Base-by-base conservation (phyloP, 1,284 basidiomycete species). In the Cryptococcus sp. region DNA sequence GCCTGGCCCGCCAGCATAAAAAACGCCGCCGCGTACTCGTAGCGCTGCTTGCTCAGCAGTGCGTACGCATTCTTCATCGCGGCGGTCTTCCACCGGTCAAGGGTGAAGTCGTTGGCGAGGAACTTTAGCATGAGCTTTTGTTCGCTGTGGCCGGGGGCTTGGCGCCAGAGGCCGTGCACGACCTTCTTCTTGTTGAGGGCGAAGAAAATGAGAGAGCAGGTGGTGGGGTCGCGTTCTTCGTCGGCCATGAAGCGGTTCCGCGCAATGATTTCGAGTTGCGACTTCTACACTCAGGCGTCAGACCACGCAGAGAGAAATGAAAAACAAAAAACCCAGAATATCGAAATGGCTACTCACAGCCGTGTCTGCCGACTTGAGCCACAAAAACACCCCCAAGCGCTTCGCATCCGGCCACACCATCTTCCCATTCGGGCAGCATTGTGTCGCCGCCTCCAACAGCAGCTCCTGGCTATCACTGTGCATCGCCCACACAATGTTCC, bases 61-160 rank as follows among this genome's bases (percentile, higher is more conserved):
- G 91, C 91, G 77, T 88, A 98, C 1, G 96, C 96, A 72, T 99
- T 99, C 81, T 98, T 99, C 59, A 89, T 78, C 1, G 96, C 95
- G 0, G 94, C 94, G 15, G 89, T 91, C 61, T 85, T 85, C 95
- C 95, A 98, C 18, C 92, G 83, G 1, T 86, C 79, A 60, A 87
- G 80, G 3, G 82, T 82, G 69, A 99, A 98, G 76, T 99, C 89
- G 69, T 99, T 95, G 36, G 84, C 81, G 3, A 99, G 77, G 77
- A 99, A 98, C 68, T 89, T 91, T 53, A 97, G 81, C 94, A 95
- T 98, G 58, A 87, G 73, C 6, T 81, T 70, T 68, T 96, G 91
- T 65, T 98, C 96, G 60, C 86, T 88, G 68, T 98, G 94, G 82
- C 93, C 95, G 2, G 86, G 84, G 0, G 94, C 91, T 72, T 98